Conservation (phyloP, 148 eudicot species). For the Nepenthes gracilis region DNA sequence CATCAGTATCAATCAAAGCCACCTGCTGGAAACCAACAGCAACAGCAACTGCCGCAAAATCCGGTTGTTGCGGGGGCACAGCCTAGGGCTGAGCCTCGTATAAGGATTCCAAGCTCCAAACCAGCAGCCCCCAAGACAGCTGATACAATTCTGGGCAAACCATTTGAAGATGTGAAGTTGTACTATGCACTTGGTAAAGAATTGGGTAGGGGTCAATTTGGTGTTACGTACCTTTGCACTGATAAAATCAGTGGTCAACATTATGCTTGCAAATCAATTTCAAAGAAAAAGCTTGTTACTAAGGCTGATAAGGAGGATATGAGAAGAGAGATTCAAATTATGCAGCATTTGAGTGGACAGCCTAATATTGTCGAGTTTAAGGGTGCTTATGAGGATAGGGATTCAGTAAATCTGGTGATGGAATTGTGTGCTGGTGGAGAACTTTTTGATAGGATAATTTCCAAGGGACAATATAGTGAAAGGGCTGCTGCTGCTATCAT, state of each 20-base stretch:
- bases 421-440: slow-evolving; percentile 11
- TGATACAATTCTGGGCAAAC: slow-evolving; percentile 21
- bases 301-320: slow-evolving; percentile 21
- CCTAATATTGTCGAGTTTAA: slow-evolving; percentile 36
- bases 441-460: slow-evolving; percentile 37
- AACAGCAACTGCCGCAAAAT: too few relatives aligned
- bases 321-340: slow-evolving; percentile 35
- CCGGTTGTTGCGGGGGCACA: too few relatives aligned
- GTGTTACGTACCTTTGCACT: slow-evolving; percentile 22
- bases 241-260: slow-evolving; percentile 1
- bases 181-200: slow-evolving; percentile 27
- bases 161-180: slow-evolving; percentile 26
- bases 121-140: too few relatives aligned
- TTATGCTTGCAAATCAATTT: too few relatives aligned
- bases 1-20: too few relatives aligned
- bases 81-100: too few relatives aligned
- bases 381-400: slow-evolving; percentile 38
- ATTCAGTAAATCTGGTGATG: slow-evolving; percentile 35
- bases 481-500: slow-evolving; percentile 31
- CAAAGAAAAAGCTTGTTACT: too few relatives aligned
- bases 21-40: too few relatives aligned
- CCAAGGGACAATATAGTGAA: slow-evolving; percentile 36
- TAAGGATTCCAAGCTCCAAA: too few relatives aligned
- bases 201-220: slow-evolving; percentile 40
- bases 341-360: slow-evolving; percentile 51